phyloP scores from a whole-genome alignment of 805 yeast genomes.

The Metschnikowia matae region DNA sequence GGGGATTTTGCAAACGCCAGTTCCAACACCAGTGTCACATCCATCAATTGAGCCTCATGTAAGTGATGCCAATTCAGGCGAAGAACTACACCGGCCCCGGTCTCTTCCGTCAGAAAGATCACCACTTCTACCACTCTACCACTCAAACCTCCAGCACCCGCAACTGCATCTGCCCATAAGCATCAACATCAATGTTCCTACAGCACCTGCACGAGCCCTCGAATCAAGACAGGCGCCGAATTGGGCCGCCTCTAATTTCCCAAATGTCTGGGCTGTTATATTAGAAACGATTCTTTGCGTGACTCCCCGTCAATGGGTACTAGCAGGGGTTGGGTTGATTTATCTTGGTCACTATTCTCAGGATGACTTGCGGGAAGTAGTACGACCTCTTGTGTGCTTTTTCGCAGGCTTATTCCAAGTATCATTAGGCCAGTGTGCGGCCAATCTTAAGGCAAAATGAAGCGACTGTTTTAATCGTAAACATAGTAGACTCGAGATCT shows the following conservation, averaged over 20 bases:
- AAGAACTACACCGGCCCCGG: neutral
- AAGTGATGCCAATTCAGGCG: neutral
- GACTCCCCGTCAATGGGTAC: constrained; percentile 3
- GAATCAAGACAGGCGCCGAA: neutral
- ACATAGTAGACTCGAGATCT: neutral
- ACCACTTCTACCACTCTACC: constrained; percentile 8
- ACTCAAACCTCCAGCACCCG: neutral
- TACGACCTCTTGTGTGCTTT: constrained; percentile 1
- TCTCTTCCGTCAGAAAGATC: constrained; percentile 8
- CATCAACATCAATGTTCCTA: constrained; percentile 6
- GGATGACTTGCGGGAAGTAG: neutral
- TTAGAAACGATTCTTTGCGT: neutral
- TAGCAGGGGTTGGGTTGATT: neutral
- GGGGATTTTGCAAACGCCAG: neutral
- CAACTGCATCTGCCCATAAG: constrained; percentile 6
- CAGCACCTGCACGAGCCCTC: neutral
- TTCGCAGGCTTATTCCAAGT: neutral
- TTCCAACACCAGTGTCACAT: neutral
- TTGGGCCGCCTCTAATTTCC: neutral
- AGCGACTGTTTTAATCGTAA: neutral
- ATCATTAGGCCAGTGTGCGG: neutral
- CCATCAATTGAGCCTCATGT: neutral
- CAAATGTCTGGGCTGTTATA: neutral
- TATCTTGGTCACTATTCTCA: constrained; percentile 3
- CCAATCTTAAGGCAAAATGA: neutral